Conservation (phyloP, 306 rosid genomes). For the Prunus dulcis region DNA sequence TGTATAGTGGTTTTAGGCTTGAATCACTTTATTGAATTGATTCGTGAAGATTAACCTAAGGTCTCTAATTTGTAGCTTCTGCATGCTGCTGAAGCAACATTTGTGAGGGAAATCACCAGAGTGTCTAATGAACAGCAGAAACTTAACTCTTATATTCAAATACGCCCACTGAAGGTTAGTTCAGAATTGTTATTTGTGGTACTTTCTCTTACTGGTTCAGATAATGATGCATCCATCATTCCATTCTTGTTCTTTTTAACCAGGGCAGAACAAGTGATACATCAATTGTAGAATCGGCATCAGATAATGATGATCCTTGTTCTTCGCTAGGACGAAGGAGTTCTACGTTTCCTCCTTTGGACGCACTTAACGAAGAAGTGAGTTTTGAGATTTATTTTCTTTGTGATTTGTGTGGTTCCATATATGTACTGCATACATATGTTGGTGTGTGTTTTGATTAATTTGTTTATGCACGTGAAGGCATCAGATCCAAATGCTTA, state of each 20-base stretch:
- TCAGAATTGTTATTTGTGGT: constrained; percentile 8
- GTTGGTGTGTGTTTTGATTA: constrained; percentile 8
- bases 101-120: constrained; percentile 62
- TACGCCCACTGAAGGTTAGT: constrained; percentile 60
- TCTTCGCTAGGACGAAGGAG: constrained; percentile 51
- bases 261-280: constrained; percentile 68
- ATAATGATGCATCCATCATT: not conserved
- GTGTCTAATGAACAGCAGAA: constrained; percentile 43
- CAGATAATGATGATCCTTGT: constrained; percentile 68
- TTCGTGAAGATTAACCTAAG: constrained; percentile 24
- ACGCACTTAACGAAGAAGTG: constrained; percentile 84
- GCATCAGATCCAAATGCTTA: constrained; percentile 56
- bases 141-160: constrained; percentile 39
- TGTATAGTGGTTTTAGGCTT: not conserved
- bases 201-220: constrained; percentile 8
- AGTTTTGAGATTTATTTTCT: constrained; percentile 21
- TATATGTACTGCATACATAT: not conserved
- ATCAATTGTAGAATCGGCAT: constrained; percentile 69
- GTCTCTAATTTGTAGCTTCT: constrained; percentile 64
- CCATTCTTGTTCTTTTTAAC: not conserved
- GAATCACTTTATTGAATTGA: constrained; percentile 24
- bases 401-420: constrained; percentile 5
- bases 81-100: constrained; percentile 55
- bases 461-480: constrained; percentile 39
- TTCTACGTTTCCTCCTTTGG: constrained; percentile 48